Evolutionary conservation across 345 rosid genomes (phyloP).

Genomic region (Anacardium occidentale): DNA sequence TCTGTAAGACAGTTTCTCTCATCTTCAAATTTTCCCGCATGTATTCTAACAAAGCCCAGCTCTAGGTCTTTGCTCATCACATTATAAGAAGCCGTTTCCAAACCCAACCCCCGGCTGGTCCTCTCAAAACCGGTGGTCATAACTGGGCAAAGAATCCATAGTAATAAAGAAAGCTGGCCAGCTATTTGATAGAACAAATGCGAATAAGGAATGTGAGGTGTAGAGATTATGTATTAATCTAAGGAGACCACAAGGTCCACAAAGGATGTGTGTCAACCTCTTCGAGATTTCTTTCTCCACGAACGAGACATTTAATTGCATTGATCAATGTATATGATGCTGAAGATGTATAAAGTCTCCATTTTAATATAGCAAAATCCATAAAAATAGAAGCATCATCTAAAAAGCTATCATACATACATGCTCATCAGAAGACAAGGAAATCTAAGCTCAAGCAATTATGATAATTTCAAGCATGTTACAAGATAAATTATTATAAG

Average conservation of each 20-base stretch:
- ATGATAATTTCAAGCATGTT: background rate
- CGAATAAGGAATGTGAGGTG: background rate
- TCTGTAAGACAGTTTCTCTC: no score
- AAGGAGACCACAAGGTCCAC: background rate
- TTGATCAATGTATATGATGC: background rate
- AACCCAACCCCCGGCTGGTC: no score
- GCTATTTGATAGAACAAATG: background rate
- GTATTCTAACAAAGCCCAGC: no score
- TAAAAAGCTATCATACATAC: background rate
- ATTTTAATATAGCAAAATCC: background rate
- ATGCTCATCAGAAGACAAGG: background rate
- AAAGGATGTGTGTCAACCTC: background rate
- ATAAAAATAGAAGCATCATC: background rate
- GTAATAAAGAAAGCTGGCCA: no score
- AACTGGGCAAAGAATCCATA: no score
- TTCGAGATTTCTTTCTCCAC: background rate
- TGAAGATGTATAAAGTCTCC: background rate
- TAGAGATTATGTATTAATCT: background rate
- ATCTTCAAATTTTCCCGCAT: no score
- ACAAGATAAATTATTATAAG: background rate
- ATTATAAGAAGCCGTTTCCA: no score
- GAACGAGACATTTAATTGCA: background rate
- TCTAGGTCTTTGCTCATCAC: no score
- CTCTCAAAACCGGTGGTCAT: no score
- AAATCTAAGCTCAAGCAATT: conserved; percentile 3